Base-by-base conservation (phyloP, 495 filamentous ascomycete species). In the Letharia columbiana region DNA sequence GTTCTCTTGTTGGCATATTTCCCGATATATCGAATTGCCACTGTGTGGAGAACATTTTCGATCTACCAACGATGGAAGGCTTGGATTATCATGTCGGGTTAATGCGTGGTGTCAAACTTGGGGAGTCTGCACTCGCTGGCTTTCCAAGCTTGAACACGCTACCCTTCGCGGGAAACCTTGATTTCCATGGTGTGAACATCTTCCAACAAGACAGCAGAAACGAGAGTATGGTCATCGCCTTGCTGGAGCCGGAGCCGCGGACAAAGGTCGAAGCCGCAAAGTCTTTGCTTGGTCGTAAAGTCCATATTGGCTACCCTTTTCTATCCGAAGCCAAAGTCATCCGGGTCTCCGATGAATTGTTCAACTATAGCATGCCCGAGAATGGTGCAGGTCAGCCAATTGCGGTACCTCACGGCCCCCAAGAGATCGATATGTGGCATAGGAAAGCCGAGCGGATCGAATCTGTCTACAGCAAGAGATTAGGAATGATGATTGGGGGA, bases 161-260 rank as follows among this genome's bases (percentile, higher is more conserved):
- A 56, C 88, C 91, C 7, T 89, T 92, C 73, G 83, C 82, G 56
- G 95, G 90, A 10, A 81, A 79, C 44, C 81, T 96, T 60, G 92
- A 84, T 12, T 96, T 94, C 77, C 92, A 96, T 74, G 91, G 91
- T 15, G 91, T 99, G 57, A 91, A 84, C 68, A 90, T 99, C n/a
- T 99, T 99, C 78, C 91, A 96, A 73, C 91, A 95, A 68, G 93
- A 97, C 56, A 96, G 91, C 72, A 87, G 92, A 62, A 97, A 98
- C 70, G 91, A 97, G 79, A 98, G 92, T 72, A 95, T 97, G 90
- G 84, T 97, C 18, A 81, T 98, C 66, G 96, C 89, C 17, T 77
- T 98, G 40, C 75, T 87, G 47, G 88, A 93, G 64, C 83, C 88
- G 11, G 91, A 91, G 62, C 78, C 77, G 66, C 83, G 87, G 31